A percentile compares a stretch with the other conserved stretches of the same genome.
These are phyloP conservation scores for Coprinopsis strossmayeri DNA, from an alignment of 768 basidiomycete species.

Conservation along the genomic window DNA sequence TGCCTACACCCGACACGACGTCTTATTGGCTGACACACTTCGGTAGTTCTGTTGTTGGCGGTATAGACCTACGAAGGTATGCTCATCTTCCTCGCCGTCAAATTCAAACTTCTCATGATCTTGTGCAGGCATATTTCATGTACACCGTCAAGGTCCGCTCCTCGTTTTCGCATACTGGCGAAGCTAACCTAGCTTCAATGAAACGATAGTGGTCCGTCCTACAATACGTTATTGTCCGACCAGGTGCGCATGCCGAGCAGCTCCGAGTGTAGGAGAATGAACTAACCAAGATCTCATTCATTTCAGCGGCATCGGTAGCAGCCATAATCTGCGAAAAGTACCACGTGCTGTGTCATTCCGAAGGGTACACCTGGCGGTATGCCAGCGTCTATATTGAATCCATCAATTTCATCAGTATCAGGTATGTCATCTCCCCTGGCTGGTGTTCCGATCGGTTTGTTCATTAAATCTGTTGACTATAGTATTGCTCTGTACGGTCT, in stretches of 20 bases:
- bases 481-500: constrained; percentile 86
- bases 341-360: constrained; percentile 63
- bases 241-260: too few species aligned
- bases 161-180: background rate
- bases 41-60: constrained; percentile 68
- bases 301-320: constrained; percentile 55
- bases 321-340: constrained; percentile 73
- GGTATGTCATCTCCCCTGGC: constrained; percentile 37
- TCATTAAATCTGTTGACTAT: background rate
- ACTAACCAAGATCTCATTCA: too few species aligned
- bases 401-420: constrained; percentile 79
- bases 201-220: constrained; percentile 69
- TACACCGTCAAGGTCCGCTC: constrained; percentile 70
- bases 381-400: constrained; percentile 67
- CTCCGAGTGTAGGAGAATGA: too few species aligned
- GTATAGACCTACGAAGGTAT: constrained; percentile 74
- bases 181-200: background rate
- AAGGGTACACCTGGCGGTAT: constrained; percentile 50
- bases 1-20: constrained; percentile 14
- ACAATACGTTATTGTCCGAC: constrained; percentile 79
- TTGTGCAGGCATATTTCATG: constrained; percentile 74
- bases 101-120: background rate
- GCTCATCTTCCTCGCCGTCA: constrained; percentile 4
- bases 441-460: background rate
- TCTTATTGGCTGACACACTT: background rate